These are phyloP conservation scores for Cordyceps militaris DNA, from an alignment of 2,329 filamentous ascomycete genomes.

Conservation along the genomic window DNA sequence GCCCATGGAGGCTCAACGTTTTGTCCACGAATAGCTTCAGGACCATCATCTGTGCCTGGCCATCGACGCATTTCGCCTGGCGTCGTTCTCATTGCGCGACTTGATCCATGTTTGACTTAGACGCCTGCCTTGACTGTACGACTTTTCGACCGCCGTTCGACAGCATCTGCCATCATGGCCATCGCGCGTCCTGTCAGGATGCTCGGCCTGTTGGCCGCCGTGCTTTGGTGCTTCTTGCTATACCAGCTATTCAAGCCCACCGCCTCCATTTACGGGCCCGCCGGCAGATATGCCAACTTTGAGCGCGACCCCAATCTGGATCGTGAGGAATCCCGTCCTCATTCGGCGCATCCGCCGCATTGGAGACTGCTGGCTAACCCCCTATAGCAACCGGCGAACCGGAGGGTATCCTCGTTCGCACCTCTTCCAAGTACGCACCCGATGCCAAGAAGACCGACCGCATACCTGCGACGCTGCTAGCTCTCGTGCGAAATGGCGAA, in stretches of 20 bases:
- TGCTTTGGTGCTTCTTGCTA: constrained; percentile 72
- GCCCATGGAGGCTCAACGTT: neutral
- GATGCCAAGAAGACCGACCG: constrained; percentile 69
- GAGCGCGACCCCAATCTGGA: constrained; percentile 80
- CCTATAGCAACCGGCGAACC: constrained; percentile 74
- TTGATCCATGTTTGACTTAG: constrained; percentile 10
- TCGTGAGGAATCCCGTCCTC: constrained; percentile 48
- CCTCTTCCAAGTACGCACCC: constrained; percentile 69
- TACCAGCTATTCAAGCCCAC: constrained; percentile 64
- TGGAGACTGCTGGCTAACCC: constrained; percentile 15
- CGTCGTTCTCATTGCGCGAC: neutral
- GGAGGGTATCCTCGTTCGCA: constrained; percentile 64
- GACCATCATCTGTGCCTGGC: neutral
- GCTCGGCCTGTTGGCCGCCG: constrained; percentile 62
- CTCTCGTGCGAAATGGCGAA: constrained; percentile 89
- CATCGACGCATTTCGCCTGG: neutral
- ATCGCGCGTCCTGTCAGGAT: constrained; percentile 79
- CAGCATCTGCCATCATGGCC: constrained; percentile 53
- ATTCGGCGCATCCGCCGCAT: neutral
- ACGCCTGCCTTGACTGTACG: neutral
- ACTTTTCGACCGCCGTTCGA: neutral
- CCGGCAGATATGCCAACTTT: constrained; percentile 47
- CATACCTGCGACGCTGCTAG: constrained; percentile 88
- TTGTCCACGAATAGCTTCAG: constrained; percentile 7
- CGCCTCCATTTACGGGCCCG: constrained; percentile 34